Evolutionary conservation across 2,329 filamentous ascomycete species (phyloP).

Genomic region (Cladosporium oxysporum): DNA sequence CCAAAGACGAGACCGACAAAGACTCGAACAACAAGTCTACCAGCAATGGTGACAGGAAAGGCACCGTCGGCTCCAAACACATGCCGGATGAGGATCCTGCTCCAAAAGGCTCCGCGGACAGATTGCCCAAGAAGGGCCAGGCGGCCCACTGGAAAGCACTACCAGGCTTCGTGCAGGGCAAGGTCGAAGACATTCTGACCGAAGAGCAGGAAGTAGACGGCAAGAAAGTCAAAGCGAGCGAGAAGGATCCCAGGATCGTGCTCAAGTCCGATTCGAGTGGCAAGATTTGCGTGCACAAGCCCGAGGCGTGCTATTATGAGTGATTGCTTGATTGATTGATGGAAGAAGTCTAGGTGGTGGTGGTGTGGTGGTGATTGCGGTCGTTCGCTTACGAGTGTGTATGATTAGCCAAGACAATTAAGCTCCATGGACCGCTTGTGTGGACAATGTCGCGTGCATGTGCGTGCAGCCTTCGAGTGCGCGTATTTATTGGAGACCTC

Average conservation of each 20-base stretch:
- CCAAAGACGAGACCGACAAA: constrained; percentile 30
- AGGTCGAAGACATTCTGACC: constrained; percentile 46
- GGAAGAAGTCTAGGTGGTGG: not conserved
- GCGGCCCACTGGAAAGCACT: constrained; percentile 45
- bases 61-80: constrained; percentile 35
- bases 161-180: constrained; percentile 44
- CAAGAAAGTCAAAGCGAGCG: constrained; percentile 44
- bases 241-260: constrained; percentile 47
- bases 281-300: constrained; percentile 48
- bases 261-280: constrained; percentile 42
- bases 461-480: not conserved
- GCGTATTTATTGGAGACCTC: not conserved
- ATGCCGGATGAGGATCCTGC: constrained; percentile 35
- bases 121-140: constrained; percentile 45
- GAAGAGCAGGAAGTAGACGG: constrained; percentile 45
- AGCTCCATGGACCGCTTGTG: not conserved
- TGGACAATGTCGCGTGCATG: not conserved
- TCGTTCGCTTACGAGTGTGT: not conserved
- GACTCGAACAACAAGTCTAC: not conserved
- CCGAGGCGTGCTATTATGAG: constrained; percentile 47
- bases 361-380: not conserved
- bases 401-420: not conserved
- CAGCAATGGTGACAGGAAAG: not conserved
- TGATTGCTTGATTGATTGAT: constrained; percentile 21
- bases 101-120: constrained; percentile 35